Evolutionary conservation across 1,284 basidiomycete genomes (phyloP).

Genomic region (Boletus smithii): DNA sequence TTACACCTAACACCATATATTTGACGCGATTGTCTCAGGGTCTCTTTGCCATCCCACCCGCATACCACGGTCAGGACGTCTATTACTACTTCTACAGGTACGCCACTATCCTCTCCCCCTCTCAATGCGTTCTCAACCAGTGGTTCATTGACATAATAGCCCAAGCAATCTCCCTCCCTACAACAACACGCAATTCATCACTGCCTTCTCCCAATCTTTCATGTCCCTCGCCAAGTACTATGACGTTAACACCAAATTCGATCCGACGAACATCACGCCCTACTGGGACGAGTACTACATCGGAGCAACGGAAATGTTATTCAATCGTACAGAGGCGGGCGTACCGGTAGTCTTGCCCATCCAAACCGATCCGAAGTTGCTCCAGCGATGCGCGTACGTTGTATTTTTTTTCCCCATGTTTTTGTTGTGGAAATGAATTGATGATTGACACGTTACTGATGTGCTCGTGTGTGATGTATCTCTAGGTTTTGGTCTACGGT

Average conservation of each 20-base stretch:
- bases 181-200: constrained; percentile 21
- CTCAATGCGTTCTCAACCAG: too few species aligned
- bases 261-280: constrained; percentile 25
- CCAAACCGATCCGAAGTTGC: constrained; percentile 15
- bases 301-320: constrained; percentile 27
- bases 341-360: constrained; percentile 14
- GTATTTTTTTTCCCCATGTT: too few species aligned
- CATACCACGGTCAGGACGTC: constrained; percentile 9
- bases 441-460: too few species aligned
- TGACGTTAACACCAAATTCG: constrained; percentile 22
- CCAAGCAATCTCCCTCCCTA: constrained; percentile 8
- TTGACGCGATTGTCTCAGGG: constrained; percentile 10
- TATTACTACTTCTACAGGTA: constrained; percentile 23
- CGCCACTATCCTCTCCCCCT: not conserved
- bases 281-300: constrained; percentile 18
- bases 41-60: constrained; percentile 24
- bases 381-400: constrained; percentile 28
- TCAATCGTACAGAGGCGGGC: constrained; percentile 21
- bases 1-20: too few species aligned
- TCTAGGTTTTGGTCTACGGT: too few species aligned
- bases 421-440: too few species aligned
- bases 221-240: constrained; percentile 18
- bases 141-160: too few species aligned
- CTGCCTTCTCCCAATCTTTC: constrained; percentile 28
- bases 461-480: too few species aligned